A percentile compares a stretch with the other conserved stretches of the same genome.
These are phyloP conservation scores for Thuidium tamariscinum DNA, from an alignment of 225 moss, liverwort and hornwort genomes.

Conservation along the genomic window DNA sequence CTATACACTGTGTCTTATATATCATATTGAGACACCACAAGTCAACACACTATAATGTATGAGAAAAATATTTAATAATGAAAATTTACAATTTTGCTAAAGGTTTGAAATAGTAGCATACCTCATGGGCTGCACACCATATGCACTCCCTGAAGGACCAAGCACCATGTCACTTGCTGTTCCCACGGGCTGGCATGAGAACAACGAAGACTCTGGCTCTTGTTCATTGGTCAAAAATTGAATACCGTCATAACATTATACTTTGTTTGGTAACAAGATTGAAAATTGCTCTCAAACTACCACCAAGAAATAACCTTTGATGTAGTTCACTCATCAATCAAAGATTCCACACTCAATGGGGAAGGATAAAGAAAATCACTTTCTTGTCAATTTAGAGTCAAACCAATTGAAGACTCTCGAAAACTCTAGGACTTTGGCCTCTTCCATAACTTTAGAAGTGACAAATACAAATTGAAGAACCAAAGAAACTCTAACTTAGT, in stretches of 20 bases:
- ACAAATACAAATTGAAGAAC: neutral
- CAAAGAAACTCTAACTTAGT: too few relatives aligned
- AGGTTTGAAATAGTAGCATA: fast-evolving
- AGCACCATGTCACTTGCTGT: neutral
- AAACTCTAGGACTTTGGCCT: too few relatives aligned
- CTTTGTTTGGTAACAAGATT: neutral
- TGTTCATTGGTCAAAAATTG: neutral
- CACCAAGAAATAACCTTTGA: neutral
- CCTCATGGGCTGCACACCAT: too few relatives aligned
- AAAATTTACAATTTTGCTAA: too few relatives aligned
- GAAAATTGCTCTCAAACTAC: neutral
- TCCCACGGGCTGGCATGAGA: neutral
- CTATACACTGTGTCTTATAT: too few relatives aligned
- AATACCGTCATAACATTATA: neutral
- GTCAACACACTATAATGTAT: neutral
- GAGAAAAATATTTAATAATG: too few relatives aligned
- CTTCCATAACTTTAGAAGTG: neutral
- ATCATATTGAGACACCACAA: neutral
- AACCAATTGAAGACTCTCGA: neutral
- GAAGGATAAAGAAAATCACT: neutral
- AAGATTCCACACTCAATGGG: neutral
- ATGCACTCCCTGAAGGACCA: neutral
- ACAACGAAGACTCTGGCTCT: neutral
- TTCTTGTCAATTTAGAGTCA: neutral
- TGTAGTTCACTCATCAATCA: neutral